Percentiles rank a stretch among this genome's conserved stretches.
These are phyloP conservation scores for Neospermospora avenae DNA, from an alignment of 2,329 filamentous ascomycete species.

Conservation along the genomic window DNA sequence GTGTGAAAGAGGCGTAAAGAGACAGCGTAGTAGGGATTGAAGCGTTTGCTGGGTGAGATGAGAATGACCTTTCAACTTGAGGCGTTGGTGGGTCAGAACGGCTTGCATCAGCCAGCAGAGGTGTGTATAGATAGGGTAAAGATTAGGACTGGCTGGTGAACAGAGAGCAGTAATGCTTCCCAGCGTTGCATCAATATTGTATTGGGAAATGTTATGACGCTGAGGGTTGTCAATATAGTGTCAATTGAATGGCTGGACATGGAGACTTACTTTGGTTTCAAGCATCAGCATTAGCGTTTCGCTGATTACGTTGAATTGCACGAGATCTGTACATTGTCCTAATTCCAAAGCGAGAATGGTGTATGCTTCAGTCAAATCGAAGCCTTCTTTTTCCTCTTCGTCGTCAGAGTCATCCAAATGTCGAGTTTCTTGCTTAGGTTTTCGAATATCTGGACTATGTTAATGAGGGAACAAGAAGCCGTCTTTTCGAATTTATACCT, in stretches of 20 bases:
- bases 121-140: slow-evolving; percentile 30
- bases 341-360: slow-evolving; percentile 26
- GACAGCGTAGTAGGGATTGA: slow-evolving; percentile 52
- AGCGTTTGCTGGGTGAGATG: slow-evolving; percentile 54
- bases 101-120: slow-evolving; percentile 52
- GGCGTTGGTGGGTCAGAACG: slow-evolving; percentile 57
- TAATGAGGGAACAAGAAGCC: not conserved
- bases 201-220: slow-evolving; percentile 33
- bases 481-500: slow-evolving; percentile 19
- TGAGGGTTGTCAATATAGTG: slow-evolving; percentile 12
- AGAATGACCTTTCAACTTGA: slow-evolving; percentile 60
- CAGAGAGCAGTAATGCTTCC: slow-evolving; percentile 34
- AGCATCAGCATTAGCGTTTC: slow-evolving; percentile 35
- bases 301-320: slow-evolving; percentile 32
- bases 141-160: slow-evolving; percentile 27
- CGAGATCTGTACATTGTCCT: slow-evolving; percentile 22
- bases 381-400: slow-evolving; percentile 16
- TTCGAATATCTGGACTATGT: slow-evolving; percentile 23
- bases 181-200: slow-evolving; percentile 35
- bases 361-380: slow-evolving; percentile 29
- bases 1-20: slow-evolving; percentile 43
- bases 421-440: not conserved
- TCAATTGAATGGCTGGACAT: not conserved
- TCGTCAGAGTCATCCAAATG: slow-evolving; percentile 4
- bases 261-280: slow-evolving; percentile 30